Evolutionary conservation across 139 green algal genomes (phyloP).

Genomic region (Chlorella sorokiniana): DNA sequence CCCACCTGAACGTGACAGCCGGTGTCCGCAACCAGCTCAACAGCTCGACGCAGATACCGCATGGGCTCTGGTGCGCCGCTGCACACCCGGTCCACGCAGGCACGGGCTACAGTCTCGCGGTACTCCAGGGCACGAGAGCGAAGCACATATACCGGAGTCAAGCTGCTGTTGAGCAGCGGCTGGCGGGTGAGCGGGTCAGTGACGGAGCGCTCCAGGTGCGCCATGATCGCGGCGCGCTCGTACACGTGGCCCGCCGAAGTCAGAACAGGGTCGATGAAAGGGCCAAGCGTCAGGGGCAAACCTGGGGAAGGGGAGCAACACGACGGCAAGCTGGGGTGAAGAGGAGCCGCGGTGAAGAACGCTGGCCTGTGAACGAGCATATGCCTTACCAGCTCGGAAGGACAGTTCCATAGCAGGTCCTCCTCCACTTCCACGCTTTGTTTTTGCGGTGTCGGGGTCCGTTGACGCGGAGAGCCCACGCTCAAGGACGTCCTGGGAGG

Average conservation of each 20-base stretch:
- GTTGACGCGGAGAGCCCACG: no score
- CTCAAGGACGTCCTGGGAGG: no score
- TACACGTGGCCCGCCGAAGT: slow-evolving; percentile 61
- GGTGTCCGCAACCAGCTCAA: slow-evolving; percentile 45
- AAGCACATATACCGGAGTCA: slow-evolving; percentile 61
- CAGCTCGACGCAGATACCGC: slow-evolving; percentile 56
- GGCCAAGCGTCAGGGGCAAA: slow-evolving; percentile 59
- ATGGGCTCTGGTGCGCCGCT: slow-evolving; percentile 35
- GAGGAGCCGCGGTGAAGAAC: neutral
- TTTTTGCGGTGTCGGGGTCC: neutral
- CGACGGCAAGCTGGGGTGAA: no score
- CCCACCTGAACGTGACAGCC: slow-evolving; percentile 16
- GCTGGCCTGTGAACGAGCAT: neutral
- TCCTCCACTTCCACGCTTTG: neutral
- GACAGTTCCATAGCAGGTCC: slow-evolving; percentile 36
- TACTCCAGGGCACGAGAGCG: slow-evolving; percentile 54
- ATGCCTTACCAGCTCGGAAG: slow-evolving; percentile 35
- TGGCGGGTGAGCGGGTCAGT: slow-evolving; percentile 56
- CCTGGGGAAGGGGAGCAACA: neutral
- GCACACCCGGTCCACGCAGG: slow-evolving; percentile 49
- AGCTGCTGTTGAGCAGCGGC: slow-evolving; percentile 36
- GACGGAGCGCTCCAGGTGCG: slow-evolving; percentile 12
- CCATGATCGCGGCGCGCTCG: slow-evolving; percentile 53
- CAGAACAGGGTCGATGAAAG: slow-evolving; percentile 61
- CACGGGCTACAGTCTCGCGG: slow-evolving; percentile 42